Evolutionary conservation across 352 stramenopile genomes (phyloP), one percentile per base, ranked within the genome.

Genomic region (Phytophthora hibernalis): DNA sequence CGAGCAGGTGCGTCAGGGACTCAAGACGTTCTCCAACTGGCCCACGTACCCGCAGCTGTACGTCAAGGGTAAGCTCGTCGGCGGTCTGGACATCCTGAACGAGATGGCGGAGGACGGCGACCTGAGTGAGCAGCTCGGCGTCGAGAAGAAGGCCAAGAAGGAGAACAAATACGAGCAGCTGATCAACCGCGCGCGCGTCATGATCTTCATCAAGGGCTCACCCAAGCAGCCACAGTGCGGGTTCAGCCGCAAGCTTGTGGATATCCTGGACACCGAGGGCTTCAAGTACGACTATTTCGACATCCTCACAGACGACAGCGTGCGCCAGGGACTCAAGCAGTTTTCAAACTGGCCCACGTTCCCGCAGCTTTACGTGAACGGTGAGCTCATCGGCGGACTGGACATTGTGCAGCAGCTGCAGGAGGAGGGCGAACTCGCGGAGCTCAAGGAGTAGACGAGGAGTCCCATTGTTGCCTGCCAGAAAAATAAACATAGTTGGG

Each of bases 121-220:
- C 49, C 73, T 98, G 61, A 89, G 83, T 51, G 80, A 93, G 43
- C 88, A 98, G 70, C 83, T 98, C 15, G 88, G 91, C 53, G 82
- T 98, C n/a, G 78, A 77, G 12, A 96, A 96, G 80, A 94, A 93
- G 64, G 70, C 74, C 43, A 94, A 93, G 71, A 87, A 82, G 49
- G 83, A 92, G 65, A 92, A 93, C 75, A 91, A 92, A 67, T 93
- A 98, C 57, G 70, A 91, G 55, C 79, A 94, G 74, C 76, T 99
- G 38, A 89, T 98, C 55, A 96, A 91, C 63, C 82, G 86, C 47
- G 84, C 90, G 26, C 83, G 83, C 3, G 92, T 99, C 62, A 98
- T 99, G 96, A 83, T 99, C 18, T 99, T 99, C 77, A 99, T 99
- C 92, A 99, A 99, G 76, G 97, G 88, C 54, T 78, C 85, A 12